Conservation (phyloP, 768 basidiomycete genomes). For the Rhizopogon salebrosus region DNA sequence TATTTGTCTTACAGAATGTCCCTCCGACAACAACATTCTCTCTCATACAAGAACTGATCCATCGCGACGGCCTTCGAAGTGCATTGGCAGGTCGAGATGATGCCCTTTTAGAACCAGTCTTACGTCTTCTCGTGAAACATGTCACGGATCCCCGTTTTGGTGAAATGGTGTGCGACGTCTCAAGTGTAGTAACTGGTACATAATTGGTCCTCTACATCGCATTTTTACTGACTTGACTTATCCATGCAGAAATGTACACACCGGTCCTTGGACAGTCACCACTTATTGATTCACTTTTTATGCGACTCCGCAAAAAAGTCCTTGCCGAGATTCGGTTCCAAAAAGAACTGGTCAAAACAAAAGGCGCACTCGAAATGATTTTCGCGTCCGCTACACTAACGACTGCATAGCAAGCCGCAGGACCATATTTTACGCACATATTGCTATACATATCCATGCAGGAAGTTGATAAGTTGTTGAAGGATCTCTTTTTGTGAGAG, state of each 20-base stretch:
- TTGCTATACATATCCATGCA: conserved; percentile 29
- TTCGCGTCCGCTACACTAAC: conserved; percentile 50
- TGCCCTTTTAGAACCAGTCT: conserved; percentile 84
- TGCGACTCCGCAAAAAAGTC: conserved; percentile 80
- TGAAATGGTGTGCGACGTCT: conserved; percentile 79
- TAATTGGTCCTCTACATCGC: background rate
- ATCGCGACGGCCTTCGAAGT: conserved; percentile 81
- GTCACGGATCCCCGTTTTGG: conserved; percentile 90
- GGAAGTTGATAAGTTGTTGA: conserved; percentile 58
- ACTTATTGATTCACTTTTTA: conserved; percentile 80
- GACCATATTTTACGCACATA: conserved; percentile 10
- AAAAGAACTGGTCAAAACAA: conserved; percentile 73
- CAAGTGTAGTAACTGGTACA: conserved; percentile 79
- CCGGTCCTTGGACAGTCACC: conserved; percentile 93
- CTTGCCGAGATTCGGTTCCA: conserved; percentile 84
- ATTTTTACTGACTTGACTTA: conserved; percentile 6
- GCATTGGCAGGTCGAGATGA: conserved; percentile 92
- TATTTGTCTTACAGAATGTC: conserved; percentile 50
- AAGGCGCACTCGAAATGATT: conserved; percentile 90
- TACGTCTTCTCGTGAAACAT: conserved; percentile 82
- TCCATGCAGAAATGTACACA: conserved; percentile 75
- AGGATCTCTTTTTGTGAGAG: conserved; percentile 66
- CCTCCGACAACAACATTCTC: conserved; percentile 85
- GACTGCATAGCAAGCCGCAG: conserved; percentile 11
- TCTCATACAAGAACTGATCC: conserved; percentile 86